Evolutionary conservation across 2,329 filamentous ascomycete genomes (phyloP).

Genomic region (Spiromastix sp.): DNA sequence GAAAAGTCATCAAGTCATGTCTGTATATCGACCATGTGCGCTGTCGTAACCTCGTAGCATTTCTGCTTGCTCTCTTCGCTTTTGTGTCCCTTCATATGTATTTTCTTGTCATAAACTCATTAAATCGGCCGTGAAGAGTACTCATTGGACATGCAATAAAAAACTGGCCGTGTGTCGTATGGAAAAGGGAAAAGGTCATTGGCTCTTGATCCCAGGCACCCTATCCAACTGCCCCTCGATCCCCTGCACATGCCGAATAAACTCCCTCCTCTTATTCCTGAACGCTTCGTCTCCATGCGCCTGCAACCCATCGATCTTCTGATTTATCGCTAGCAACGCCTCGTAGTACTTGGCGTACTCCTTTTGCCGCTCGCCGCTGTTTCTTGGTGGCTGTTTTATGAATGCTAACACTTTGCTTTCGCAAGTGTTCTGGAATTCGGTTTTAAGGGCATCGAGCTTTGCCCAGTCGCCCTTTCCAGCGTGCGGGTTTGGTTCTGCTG

Average conservation of each 20-base stretch:
- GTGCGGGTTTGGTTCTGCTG: neutral
- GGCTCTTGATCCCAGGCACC: neutral
- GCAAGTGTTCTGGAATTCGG: neutral
- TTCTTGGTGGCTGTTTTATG: conserved; percentile 28
- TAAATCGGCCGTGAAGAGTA: too few relatives aligned
- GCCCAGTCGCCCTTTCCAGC: too few relatives aligned
- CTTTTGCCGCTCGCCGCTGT: conserved; percentile 29
- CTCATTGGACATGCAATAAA: neutral
- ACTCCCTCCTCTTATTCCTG: conserved; percentile 37
- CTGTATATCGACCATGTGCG: too few relatives aligned
- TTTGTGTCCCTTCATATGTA: too few relatives aligned
- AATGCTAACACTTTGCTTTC: conserved; percentile 26
- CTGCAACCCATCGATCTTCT: conserved; percentile 61
- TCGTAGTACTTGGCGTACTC: too few relatives aligned
- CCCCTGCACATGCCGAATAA: conserved; percentile 34
- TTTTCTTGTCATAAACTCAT: too few relatives aligned
- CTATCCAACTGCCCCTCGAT: conserved; percentile 28
- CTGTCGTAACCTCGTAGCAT: too few relatives aligned
- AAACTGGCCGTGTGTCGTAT: too few relatives aligned
- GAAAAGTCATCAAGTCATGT: too few relatives aligned
- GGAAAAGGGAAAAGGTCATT: neutral
- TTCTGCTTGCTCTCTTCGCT: too few relatives aligned
- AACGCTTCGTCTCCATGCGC: conserved; percentile 54
- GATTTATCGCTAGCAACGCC: too few relatives aligned
- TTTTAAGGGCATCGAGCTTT: neutral